Percentiles rank a stretch among this genome's conserved stretches.
phyloP scores from a whole-genome alignment of 129 eudicot species.

The Flaveria linearis region DNA sequence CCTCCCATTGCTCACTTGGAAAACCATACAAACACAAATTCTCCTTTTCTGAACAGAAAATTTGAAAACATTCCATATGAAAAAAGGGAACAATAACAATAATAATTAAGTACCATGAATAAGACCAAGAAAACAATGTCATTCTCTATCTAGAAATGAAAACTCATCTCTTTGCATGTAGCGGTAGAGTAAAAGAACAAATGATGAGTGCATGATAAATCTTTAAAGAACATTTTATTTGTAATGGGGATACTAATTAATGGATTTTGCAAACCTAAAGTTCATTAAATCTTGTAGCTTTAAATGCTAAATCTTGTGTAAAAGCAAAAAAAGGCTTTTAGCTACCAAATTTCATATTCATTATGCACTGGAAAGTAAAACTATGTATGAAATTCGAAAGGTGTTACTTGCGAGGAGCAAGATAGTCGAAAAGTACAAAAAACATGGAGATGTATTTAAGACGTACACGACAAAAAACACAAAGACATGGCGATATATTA shows the following conservation, averaged over 20 bases:
- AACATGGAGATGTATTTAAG: not conserved
- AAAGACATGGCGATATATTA: not conserved
- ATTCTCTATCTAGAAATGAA: not conserved
- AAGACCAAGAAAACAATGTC: not conserved
- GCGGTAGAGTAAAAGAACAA: not conserved
- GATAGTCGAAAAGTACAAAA: not conserved
- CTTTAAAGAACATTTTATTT: not conserved
- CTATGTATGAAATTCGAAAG: not conserved
- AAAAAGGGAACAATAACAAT: not conserved
- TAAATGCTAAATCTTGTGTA: not conserved
- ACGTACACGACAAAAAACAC: not conserved
- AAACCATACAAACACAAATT: conserved; percentile 10
- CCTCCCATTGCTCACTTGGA: conserved; percentile 16
- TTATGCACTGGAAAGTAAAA: not conserved
- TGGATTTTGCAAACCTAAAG: not conserved
- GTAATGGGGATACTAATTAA: not conserved
- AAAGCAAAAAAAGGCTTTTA: not conserved
- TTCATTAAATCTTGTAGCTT: not conserved
- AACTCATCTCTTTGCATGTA: conserved; percentile 4
- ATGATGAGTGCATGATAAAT: not conserved
- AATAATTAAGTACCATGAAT: not conserved
- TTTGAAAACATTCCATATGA: not conserved
- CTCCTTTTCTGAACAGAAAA: conserved; percentile 5
- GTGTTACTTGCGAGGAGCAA: not conserved
- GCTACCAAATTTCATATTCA: not conserved